Percentiles rank a stretch among this genome's conserved stretches.
These are phyloP conservation scores for Solanum raphanifolium DNA, from an alignment of 257 asterid species.

Conservation along the genomic window DNA sequence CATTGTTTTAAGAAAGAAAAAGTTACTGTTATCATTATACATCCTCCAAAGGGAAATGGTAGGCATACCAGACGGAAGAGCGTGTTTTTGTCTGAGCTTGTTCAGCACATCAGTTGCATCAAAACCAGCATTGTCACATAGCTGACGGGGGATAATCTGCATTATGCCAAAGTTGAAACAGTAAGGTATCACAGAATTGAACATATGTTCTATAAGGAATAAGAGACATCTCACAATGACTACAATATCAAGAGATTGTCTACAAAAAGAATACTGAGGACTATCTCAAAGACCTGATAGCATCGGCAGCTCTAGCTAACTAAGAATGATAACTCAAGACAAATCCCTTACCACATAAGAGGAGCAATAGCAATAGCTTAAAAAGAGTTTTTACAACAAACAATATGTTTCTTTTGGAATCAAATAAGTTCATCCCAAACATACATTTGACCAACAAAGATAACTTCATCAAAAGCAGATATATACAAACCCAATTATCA, in stretches of 20 bases:
- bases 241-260: background rate
- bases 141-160: conserved; percentile 55
- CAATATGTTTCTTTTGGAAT: background rate
- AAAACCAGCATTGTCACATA: conserved; percentile 68
- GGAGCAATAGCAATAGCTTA: background rate
- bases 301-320: background rate
- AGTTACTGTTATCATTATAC: background rate
- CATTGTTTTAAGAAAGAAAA: background rate
- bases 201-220: background rate
- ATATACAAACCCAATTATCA: background rate
- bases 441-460: background rate
- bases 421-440: background rate
- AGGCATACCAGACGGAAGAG: conserved; percentile 75
- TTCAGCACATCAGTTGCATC: conserved; percentile 97
- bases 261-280: background rate
- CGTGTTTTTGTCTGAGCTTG: conserved; percentile 93
- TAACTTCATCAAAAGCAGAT: background rate
- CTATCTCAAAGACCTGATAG: background rate
- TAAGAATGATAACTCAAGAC: background rate
- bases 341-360: background rate
- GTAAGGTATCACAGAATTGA: background rate
- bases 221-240: background rate
- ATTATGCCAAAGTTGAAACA: background rate
- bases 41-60: background rate
- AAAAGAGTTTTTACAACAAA: background rate